A percentile compares a stretch with the other conserved stretches of the same genome.
Evolutionary conservation across 176 grass and related monocot genomes (phyloP).

Genomic region (Musa itinerans): DNA sequence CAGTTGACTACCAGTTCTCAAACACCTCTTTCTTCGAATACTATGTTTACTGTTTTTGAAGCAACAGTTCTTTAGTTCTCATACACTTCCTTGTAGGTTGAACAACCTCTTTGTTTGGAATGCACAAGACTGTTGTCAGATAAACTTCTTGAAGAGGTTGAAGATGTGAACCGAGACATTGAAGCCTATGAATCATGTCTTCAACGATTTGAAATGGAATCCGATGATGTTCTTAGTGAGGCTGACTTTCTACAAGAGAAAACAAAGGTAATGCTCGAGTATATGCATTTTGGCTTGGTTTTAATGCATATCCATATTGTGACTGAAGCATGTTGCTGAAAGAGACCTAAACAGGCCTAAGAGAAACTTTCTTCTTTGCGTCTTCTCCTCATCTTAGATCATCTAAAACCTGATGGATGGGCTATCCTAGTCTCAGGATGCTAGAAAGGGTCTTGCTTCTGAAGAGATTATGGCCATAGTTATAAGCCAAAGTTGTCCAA

Average conservation of each 20-base stretch:
- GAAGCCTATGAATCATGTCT: constrained; percentile 85
- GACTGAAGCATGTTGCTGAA: neutral
- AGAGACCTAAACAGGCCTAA: neutral
- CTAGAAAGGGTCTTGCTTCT: too few species aligned
- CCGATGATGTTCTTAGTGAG: constrained; percentile 59
- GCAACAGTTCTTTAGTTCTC: neutral
- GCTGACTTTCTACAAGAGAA: constrained; percentile 72
- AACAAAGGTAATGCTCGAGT: constrained; percentile 43
- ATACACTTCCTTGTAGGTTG: constrained; percentile 45
- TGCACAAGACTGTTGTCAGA: constrained; percentile 88
- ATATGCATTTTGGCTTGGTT: constrained; percentile 28
- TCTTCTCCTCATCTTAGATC: neutral
- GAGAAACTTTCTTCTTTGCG: neutral
- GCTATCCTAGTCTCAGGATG: neutral
- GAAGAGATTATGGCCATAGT: too few species aligned
- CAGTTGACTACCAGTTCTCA: neutral
- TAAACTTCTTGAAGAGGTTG: constrained; percentile 88
- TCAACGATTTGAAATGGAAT: constrained; percentile 56
- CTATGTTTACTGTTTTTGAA: neutral
- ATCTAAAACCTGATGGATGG: neutral
- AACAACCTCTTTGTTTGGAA: constrained; percentile 90
- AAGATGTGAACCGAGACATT: constrained; percentile 75
- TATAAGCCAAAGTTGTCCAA: too few species aligned
- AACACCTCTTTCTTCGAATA: neutral
- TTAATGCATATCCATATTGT: neutral